phyloP scores from a whole-genome alignment of 768 basidiomycete genomes.

The Hericium alpestre region DNA sequence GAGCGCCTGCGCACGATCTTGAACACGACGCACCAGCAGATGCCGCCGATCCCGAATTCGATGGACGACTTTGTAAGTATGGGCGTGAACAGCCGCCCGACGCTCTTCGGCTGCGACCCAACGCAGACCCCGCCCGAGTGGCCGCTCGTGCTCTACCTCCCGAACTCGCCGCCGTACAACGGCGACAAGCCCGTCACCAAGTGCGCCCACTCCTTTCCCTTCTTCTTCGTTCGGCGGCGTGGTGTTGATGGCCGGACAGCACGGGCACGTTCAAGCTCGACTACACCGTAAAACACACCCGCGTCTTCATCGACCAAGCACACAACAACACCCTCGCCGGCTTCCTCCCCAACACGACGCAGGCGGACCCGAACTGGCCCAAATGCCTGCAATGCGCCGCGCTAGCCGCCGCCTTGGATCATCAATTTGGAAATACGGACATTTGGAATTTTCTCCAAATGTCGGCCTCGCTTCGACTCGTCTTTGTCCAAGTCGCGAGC shows the following conservation, averaged over 20 bases:
- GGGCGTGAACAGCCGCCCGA: conserved; percentile 57
- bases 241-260: conserved; percentile 22
- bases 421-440: too few species aligned
- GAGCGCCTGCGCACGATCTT: conserved; percentile 34
- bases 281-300: conserved; percentile 45
- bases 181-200: conserved; percentile 57
- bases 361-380: conserved; percentile 44
- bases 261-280: conserved; percentile 48
- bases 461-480: too few species aligned
- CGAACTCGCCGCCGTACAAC: conserved; percentile 61
- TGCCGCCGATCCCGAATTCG: conserved; percentile 53
- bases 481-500: too few species aligned
- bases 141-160: conserved; percentile 65
- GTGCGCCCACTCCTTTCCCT: conserved; percentile 24
- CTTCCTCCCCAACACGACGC: conserved; percentile 48
- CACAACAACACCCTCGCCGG: conserved; percentile 45
- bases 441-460: too few species aligned
- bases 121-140: conserved; percentile 37
- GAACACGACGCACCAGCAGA: conserved; percentile 41
- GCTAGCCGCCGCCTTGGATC: too few species aligned
- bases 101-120: conserved; percentile 74
- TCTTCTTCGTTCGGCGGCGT: conserved; percentile 1
- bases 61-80: conserved; percentile 41
- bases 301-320: conserved; percentile 52
- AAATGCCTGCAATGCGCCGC: conserved; percentile 63